Base-by-base conservation (phyloP, 2,329 filamentous ascomycete species). In the Hypoxylon sp. region DNA sequence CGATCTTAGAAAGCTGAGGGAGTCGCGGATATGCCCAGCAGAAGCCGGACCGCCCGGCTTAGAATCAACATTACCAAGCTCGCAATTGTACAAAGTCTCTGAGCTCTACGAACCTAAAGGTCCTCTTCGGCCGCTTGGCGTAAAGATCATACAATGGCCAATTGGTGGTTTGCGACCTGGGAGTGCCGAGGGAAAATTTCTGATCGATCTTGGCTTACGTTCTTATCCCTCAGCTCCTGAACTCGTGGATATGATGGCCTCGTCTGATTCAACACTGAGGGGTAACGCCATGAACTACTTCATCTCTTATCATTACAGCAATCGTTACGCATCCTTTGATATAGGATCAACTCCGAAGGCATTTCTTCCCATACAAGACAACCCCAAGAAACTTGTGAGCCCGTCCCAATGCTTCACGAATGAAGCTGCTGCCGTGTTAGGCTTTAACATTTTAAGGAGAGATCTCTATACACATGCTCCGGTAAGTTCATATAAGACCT, bases 391-490 rank as follows among this genome's bases (percentile, higher is more conserved):
- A 39, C 83, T 97, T 29, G 92, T 94, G 1, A 81, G 86, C 0
- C 94, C 95, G 0, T 88, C 87, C 1, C 87, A 90, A 65, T 98
- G 94, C 76, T 99, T 93, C 77, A 94, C 90, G 0, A 95, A 98
- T 72, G 88, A 91, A 42, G 87, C 87, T 46, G 92, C 93, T 22
- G 85, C 91, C 0, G 84, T 97, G 3, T 85, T 99, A 57, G 93
- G 93, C 0, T 98, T 97, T 75, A 85, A 90, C 26, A 91, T 97
- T 17, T 82, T 99, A 35, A 87, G 88, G 67, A 86, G 83, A 52
- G 92, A 96, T 70, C 85, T 98, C n/a, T 90, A 92, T 67, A 82
- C 87, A 10, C 93, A 98, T 82, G 93, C 94, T 5, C 61, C 69
- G 70, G 83, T 84, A 78, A 76, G 82, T 73, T 61, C 5, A 35